A percentile compares a stretch with the other conserved stretches of the same genome.
These are phyloP conservation scores for Scorias spongiosa DNA, from an alignment of 2,329 filamentous ascomycete genomes.

Conservation along the genomic window DNA sequence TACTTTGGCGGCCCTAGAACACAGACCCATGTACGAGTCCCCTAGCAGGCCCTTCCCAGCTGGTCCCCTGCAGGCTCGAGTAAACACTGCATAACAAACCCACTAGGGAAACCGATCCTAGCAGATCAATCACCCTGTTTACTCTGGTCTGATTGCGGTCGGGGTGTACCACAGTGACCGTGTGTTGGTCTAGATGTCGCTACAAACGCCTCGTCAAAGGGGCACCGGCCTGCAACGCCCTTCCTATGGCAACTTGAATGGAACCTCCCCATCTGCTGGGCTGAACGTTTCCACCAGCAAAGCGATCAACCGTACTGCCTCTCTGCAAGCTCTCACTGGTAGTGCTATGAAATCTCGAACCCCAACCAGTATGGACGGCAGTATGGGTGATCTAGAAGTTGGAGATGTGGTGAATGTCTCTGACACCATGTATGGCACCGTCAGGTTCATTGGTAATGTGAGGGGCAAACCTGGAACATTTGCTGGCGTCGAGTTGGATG, in stretches of 20 bases:
- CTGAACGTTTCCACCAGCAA: constrained; percentile 25
- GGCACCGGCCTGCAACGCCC: constrained; percentile 20
- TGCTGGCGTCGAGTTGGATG: constrained; percentile 76
- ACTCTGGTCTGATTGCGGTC: background rate
- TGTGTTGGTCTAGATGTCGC: constrained; percentile 17
- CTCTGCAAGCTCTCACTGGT: constrained; percentile 51
- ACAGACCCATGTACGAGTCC: too few species aligned
- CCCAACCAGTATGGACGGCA: constrained; percentile 26
- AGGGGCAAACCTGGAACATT: constrained; percentile 82
- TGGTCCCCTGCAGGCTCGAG: background rate
- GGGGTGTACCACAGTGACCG: background rate
- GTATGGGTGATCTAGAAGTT: constrained; percentile 45
- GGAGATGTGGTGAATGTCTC: constrained; percentile 85
- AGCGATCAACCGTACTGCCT: constrained; percentile 52
- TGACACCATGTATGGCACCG: constrained; percentile 76
- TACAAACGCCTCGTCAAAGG: constrained; percentile 27
- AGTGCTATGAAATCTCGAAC: constrained; percentile 26
- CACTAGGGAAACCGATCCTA: background rate
- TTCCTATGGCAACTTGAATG: constrained; percentile 21
- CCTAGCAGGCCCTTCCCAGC: background rate
- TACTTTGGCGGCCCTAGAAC: too few species aligned
- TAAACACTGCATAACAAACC: background rate
- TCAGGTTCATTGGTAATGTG: constrained; percentile 79
- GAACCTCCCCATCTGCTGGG: constrained; percentile 21
- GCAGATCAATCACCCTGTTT: background rate